phyloP scores from a whole-genome alignment of 768 basidiomycete species.

The Leucocoprinus birnbaumii region DNA sequence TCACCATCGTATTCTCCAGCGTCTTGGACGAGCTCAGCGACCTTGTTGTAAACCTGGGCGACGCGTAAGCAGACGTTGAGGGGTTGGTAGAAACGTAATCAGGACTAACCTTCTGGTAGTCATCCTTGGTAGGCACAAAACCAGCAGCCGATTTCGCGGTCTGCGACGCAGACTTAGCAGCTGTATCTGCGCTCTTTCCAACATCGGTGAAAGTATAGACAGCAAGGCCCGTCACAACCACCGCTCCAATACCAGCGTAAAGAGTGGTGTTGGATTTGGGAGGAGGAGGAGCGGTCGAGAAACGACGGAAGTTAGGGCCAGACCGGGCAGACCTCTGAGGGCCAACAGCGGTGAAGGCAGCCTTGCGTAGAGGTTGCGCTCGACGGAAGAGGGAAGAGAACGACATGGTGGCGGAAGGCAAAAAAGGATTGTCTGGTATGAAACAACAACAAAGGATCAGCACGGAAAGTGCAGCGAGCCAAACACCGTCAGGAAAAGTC shows the following conservation, averaged over 20 bases:
- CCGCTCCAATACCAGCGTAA: constrained; percentile 60
- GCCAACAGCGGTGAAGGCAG: constrained; percentile 10
- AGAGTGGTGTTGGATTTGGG: constrained; percentile 57
- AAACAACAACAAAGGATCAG: background rate
- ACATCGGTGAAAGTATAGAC: constrained; percentile 60
- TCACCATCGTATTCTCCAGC: constrained; percentile 86
- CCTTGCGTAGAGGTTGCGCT: constrained; percentile 20
- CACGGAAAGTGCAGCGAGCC: background rate
- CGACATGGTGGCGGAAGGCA: constrained; percentile 45
- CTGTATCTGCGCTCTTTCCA: constrained; percentile 48
- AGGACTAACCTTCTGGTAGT: constrained; percentile 78
- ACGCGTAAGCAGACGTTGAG: background rate
- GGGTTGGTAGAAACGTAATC: background rate
- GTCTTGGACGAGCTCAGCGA: constrained; percentile 75
- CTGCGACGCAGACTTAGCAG: constrained; percentile 61
- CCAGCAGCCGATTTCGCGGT: constrained; percentile 60
- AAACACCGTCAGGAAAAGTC: background rate
- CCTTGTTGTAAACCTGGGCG: constrained; percentile 83
- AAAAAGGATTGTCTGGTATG: constrained; percentile 8
- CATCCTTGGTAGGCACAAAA: constrained; percentile 74
- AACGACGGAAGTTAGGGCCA: constrained; percentile 38
- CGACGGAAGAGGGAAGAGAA: constrained; percentile 49
- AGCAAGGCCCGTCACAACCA: constrained; percentile 52
- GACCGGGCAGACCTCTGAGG: constrained; percentile 17
- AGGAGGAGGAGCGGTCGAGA: constrained; percentile 50